Percentiles rank a stretch among this genome's conserved stretches.
Conservation (phyloP, 371 early-diverging fungal genomes). For the Actinomucor elegans region DNA sequence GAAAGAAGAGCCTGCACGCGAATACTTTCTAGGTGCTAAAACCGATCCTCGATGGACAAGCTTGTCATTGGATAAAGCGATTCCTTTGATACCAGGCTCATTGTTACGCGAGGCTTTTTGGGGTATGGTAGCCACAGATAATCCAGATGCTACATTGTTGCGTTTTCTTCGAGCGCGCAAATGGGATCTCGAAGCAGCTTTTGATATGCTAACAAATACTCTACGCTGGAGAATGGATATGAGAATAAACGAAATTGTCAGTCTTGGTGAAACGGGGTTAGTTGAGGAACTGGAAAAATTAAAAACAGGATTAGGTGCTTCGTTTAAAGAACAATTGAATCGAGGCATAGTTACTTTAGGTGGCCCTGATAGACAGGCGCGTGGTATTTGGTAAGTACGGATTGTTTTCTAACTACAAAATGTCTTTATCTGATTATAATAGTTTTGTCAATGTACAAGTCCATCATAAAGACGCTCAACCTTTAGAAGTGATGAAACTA, state of each 20-base stretch:
- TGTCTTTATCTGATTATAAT: too few species aligned
- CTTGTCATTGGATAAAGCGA: slow-evolving; percentile 39
- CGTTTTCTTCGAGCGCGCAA: slow-evolving; percentile 80
- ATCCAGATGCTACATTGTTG: slow-evolving; percentile 66
- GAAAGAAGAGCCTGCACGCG: slow-evolving; percentile 30
- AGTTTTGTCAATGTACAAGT: slow-evolving; percentile 57
- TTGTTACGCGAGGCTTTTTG: slow-evolving; percentile 48
- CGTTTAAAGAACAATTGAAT: slow-evolving; percentile 14
- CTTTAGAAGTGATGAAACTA: slow-evolving; percentile 46
- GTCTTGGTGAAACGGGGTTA: slow-evolving; percentile 53
- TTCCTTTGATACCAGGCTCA: slow-evolving; percentile 38
- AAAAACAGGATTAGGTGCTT: slow-evolving; percentile 8
- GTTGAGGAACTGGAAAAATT: slow-evolving; percentile 37
- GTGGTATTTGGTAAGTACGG: slow-evolving; percentile 69
- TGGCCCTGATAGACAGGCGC: slow-evolving; percentile 56
- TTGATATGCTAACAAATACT: slow-evolving; percentile 59
- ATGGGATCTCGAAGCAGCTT: slow-evolving; percentile 72
- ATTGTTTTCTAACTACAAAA: too few species aligned
- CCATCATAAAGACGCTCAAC: slow-evolving; percentile 51
- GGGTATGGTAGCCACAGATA: slow-evolving; percentile 55
- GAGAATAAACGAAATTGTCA: slow-evolving; percentile 56
- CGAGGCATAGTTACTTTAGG: slow-evolving; percentile 36
- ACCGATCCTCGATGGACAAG: slow-evolving; percentile 41
- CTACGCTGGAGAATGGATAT: slow-evolving; percentile 67
- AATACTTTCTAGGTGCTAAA: slow-evolving; percentile 50